These are phyloP conservation scores for Dorcoceras hygrometricum DNA, from an alignment of 257 asterid species.

Conservation along the genomic window DNA sequence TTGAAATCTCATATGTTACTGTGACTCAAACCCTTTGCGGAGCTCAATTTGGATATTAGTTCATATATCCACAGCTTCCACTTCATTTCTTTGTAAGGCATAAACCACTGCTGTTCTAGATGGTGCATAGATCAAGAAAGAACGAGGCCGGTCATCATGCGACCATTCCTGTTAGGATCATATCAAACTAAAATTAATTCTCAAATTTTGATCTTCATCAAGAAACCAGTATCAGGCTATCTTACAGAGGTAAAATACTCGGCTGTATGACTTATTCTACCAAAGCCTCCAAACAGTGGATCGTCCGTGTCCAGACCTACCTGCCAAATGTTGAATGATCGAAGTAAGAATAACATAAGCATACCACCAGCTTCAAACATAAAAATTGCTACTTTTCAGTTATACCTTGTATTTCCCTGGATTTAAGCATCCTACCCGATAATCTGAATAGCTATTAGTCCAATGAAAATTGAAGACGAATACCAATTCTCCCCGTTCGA, in stretches of 20 bases:
- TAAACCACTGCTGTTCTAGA: slow-evolving; percentile 87
- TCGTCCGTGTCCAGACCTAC: slow-evolving; percentile 81
- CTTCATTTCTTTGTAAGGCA: slow-evolving; percentile 39
- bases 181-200: too few species aligned
- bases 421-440: slow-evolving; percentile 79
- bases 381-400: background rate
- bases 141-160: slow-evolving; percentile 74
- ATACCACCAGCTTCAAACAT: background rate
- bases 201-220: too few species aligned
- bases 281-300: slow-evolving; percentile 68
- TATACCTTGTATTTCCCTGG: slow-evolving; percentile 95
- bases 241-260: slow-evolving; percentile 86
- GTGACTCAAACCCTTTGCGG: background rate
- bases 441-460: slow-evolving; percentile 76
- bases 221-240: background rate
- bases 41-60: background rate
- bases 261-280: slow-evolving; percentile 62
- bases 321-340: slow-evolving; percentile 34
- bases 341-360: background rate
- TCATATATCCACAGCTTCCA: slow-evolving; percentile 3
- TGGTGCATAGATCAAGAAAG: slow-evolving; percentile 78
- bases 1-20: background rate
- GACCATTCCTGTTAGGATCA: slow-evolving; percentile 54
- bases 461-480: slow-evolving; percentile 93
- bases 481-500: slow-evolving; percentile 76